phyloP scores from a whole-genome alignment of 768 basidiomycete species.

The Cubamyces lactineus region DNA sequence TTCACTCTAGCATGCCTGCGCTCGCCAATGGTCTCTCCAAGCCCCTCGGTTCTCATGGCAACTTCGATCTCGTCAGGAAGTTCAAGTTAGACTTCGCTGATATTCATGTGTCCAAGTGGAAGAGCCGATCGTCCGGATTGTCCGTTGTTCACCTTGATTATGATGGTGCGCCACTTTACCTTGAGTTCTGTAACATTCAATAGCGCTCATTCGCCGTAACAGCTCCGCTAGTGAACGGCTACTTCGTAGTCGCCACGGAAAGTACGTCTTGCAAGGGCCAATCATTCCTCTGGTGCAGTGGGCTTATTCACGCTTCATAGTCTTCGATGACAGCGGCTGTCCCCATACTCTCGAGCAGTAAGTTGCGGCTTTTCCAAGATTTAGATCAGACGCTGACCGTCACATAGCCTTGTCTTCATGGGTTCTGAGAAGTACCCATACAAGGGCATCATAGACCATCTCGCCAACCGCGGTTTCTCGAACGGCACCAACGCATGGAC shows the following conservation, averaged over 20 bases:
- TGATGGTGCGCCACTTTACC: slow-evolving; percentile 57
- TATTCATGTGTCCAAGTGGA: slow-evolving; percentile 85
- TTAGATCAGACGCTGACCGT: slow-evolving; percentile 14
- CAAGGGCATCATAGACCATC: slow-evolving; percentile 93
- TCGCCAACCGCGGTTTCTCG: slow-evolving; percentile 93
- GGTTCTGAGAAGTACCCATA: slow-evolving; percentile 95
- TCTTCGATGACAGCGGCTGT: slow-evolving; percentile 93
- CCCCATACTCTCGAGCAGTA: slow-evolving; percentile 97
- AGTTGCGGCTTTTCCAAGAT: slow-evolving; percentile 34
- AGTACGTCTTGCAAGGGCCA: slow-evolving; percentile 53
- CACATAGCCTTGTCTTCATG: slow-evolving; percentile 81
- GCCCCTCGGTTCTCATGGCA: slow-evolving; percentile 49
- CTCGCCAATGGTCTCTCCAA: slow-evolving; percentile 9
- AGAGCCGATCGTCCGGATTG: slow-evolving; percentile 84
- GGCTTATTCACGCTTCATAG: slow-evolving; percentile 42
- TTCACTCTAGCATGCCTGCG: slow-evolving; percentile 27
- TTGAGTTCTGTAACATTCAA: slow-evolving; percentile 11
- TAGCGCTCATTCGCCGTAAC: not conserved
- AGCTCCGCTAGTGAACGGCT: slow-evolving; percentile 91
- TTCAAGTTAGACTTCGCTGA: slow-evolving; percentile 81
- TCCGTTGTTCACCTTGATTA: slow-evolving; percentile 90
- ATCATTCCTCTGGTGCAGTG: too few species aligned
- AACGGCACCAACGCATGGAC: slow-evolving; percentile 98
- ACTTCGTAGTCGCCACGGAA: slow-evolving; percentile 89
- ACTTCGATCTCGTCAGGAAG: slow-evolving; percentile 82